These are phyloP conservation scores for Hypoxylon sp. DNA, from an alignment of 2,329 filamentous ascomycete genomes.

Conservation along the genomic window DNA sequence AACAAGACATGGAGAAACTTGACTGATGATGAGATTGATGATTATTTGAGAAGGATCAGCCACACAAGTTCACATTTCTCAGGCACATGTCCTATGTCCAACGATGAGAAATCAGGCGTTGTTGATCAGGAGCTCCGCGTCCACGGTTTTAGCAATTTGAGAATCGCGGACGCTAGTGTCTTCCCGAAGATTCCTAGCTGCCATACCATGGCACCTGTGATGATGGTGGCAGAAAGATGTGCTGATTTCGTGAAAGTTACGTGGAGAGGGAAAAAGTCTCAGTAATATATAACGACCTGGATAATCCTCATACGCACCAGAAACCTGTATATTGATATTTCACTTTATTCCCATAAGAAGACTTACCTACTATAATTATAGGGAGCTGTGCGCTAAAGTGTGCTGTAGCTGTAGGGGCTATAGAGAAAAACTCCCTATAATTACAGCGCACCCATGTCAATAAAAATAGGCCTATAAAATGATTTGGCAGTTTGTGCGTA, in stretches of 20 bases:
- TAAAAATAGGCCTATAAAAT: too few species aligned
- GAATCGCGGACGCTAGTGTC: conserved; percentile 60
- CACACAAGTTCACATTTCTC: conserved; percentile 26
- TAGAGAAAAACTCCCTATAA: too few species aligned
- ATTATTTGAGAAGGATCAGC: conserved; percentile 22
- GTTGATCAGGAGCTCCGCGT: conserved; percentile 59
- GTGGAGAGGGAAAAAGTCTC: conserved; percentile 19
- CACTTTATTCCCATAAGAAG: too few species aligned
- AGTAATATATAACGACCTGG: background rate
- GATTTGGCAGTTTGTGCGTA: too few species aligned
- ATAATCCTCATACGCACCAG: background rate
- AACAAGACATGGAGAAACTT: conserved; percentile 22
- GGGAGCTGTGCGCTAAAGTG: too few species aligned
- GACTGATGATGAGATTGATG: conserved; percentile 31
- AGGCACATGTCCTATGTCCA: conserved; percentile 22
- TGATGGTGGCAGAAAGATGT: conserved; percentile 61
- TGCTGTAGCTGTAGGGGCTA: too few species aligned
- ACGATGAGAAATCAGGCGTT: conserved; percentile 54
- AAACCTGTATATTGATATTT: too few species aligned
- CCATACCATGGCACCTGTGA: conserved; percentile 64
- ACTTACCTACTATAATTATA: too few species aligned
- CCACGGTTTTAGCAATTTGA: conserved; percentile 59
- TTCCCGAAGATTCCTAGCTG: conserved; percentile 61
- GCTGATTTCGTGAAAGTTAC: conserved; percentile 33
- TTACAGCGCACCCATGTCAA: too few species aligned